Base-by-base conservation (phyloP, 2,329 filamentous ascomycete species). In the Pseudogymnoascus sp. region DNA sequence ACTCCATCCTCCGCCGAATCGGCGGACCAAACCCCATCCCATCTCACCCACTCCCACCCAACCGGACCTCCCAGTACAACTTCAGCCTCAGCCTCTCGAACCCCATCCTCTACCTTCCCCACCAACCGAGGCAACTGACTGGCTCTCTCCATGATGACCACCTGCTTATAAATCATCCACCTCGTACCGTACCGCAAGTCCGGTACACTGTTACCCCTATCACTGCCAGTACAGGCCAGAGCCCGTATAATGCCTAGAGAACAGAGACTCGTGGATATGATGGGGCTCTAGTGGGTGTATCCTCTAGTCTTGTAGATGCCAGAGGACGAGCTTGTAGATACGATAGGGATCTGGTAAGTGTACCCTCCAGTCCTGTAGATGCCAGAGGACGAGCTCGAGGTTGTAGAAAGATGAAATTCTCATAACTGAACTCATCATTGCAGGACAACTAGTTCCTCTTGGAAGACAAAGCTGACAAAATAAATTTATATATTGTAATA, bases 311-410 rank as follows among this genome's bases (percentile, higher is more conserved):
- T 53, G 96, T 69, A 83, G 84, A 0, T 62, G 1, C 36, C 36
- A 62, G 17, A 8, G 61, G 36, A 62, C 15, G 19, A 53, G 28
- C 1, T 7, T 1, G 26, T 28, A 28, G 26, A 28, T 28, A 28
- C 26, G 26, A 7, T 4, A 4, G 26, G 26, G 4, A 4, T 28
- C 3, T 4, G 8, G 26, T 28, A 7, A 28, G 26, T 28, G 26
- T 28, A 28, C 2, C 47, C 47, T 53, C 47, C 23, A 28, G 47
- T 53, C 47, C 23, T 53, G 96, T 69, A 83, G 84, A 0, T 62
- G 1, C 36, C 36, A 62, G 17, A 8, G 61, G 36, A 62, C 15
- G 19, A 53, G 28, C 1, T 7, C 3, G 26, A n/a, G n/a, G n/a
- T n/a, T n/a, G n/a, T n/a, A n/a, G n/a, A n/a, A n/a, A n/a, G n/a